These are phyloP conservation scores for Epicoccum sorghinum DNA, from an alignment of 2,329 filamentous ascomycete genomes.

Conservation along the genomic window DNA sequence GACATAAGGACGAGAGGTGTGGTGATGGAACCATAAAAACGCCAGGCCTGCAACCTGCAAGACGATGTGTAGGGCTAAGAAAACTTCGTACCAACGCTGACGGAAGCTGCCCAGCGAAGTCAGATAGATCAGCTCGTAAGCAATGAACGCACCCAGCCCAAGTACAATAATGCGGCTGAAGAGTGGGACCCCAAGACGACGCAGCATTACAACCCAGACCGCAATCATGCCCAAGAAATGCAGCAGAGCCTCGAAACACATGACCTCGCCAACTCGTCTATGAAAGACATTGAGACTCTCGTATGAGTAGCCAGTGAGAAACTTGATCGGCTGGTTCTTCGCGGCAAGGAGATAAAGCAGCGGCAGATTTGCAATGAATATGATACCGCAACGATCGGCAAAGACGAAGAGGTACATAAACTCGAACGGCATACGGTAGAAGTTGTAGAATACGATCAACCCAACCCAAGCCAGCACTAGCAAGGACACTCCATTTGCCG, in stretches of 20 bases:
- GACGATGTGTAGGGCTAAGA: constrained; percentile 63
- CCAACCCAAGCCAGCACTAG: constrained; percentile 58
- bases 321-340: constrained; percentile 68
- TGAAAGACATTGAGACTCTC: constrained; percentile 71
- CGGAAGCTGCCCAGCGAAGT: constrained; percentile 67
- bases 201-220: constrained; percentile 61
- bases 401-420: constrained; percentile 62
- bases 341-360: constrained; percentile 68
- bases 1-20: constrained; percentile 60
- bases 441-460: constrained; percentile 64
- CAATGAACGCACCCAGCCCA: constrained; percentile 61
- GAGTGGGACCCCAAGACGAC: constrained; percentile 58
- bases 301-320: constrained; percentile 68
- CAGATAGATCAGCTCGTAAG: constrained; percentile 67
- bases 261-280: constrained; percentile 65
- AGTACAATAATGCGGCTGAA: constrained; percentile 59
- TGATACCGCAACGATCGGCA: constrained; percentile 62
- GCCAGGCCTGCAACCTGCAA: constrained; percentile 62
- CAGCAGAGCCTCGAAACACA: constrained; percentile 65
- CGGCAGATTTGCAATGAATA: constrained; percentile 60
- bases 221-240: constrained; percentile 63
- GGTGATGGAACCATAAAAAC: constrained; percentile 67
- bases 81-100: constrained; percentile 67
- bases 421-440: constrained; percentile 59
- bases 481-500: constrained; percentile 63